phyloP scores from a whole-genome alignment of 768 basidiomycete species.

The Phylloporus sp. region DNA sequence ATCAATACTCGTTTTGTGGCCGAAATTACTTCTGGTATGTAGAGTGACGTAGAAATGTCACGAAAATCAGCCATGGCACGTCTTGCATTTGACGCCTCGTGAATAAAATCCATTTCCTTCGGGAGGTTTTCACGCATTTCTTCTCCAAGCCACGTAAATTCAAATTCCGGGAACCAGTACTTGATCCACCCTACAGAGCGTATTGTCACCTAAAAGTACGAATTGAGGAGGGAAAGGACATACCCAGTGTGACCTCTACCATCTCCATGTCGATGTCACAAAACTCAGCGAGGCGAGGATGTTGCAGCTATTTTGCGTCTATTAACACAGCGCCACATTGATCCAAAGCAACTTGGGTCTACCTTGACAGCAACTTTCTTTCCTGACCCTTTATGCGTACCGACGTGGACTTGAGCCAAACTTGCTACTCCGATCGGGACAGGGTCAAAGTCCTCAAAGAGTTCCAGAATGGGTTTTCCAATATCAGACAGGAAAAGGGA shows the following conservation, averaged over 20 bases:
- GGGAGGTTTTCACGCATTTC: slow-evolving; percentile 94
- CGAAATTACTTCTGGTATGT: slow-evolving; percentile 79
- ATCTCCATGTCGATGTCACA: slow-evolving; percentile 87
- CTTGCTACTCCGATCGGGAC: slow-evolving; percentile 93
- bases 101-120: slow-evolving; percentile 91
- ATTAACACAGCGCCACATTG: slow-evolving; percentile 1
- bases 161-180: slow-evolving; percentile 92
- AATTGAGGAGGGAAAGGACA: slow-evolving; percentile 9
- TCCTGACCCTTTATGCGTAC: slow-evolving; percentile 64
- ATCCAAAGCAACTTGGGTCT: slow-evolving; percentile 12
- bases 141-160: slow-evolving; percentile 88
- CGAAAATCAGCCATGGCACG: slow-evolving; percentile 68
- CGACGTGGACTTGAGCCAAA: slow-evolving; percentile 93
- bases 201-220: background rate
- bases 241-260: slow-evolving; percentile 71
- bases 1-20: slow-evolving; percentile 83
- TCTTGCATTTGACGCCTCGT: slow-evolving; percentile 86
- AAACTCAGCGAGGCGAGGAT: slow-evolving; percentile 91
- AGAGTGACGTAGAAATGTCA: slow-evolving; percentile 69
- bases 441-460: slow-evolving; percentile 85
- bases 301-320: slow-evolving; percentile 58
- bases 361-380: slow-evolving; percentile 85
- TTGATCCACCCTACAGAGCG: slow-evolving; percentile 69
- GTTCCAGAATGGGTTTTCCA: slow-evolving; percentile 61
- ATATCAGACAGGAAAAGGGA: slow-evolving; percentile 76